Base-by-base conservation (phyloP, 306 rosid species). In the Vigna hirtella region DNA sequence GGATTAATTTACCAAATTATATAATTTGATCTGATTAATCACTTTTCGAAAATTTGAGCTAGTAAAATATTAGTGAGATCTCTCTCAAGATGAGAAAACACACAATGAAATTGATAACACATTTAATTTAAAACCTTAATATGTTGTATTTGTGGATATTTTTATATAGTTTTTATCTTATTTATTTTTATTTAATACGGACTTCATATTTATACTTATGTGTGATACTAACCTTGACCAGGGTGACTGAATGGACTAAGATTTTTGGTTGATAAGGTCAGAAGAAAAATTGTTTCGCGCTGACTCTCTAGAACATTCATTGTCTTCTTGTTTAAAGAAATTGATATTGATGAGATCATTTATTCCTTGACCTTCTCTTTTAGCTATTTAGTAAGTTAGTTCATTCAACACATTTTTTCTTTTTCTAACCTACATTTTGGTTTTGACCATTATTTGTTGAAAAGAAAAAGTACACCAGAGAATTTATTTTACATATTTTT, bases 401-500 rank as follows among this genome's bases (percentile, higher is more conserved):
- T 64, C 52, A 18, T 63, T 64, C 64, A 64, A 49, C 7, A 65
- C 65, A 50, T 36, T 7, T 7, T 36, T 76, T 76, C 56, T 36
- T 17, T 65, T 76, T 51, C 28, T 24, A 20, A 63, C 28, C 11
- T 14, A 63, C 51, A 34, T 17, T 14, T 56, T 43, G 16, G 36
- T 22, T 73, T 24, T 28, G 30, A 58, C 45, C 68, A 15, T n/a
- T 57, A 36, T 36, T 36, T 36, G 9, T 22, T 13, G 42, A 9
- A 63, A 24, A 73, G 2, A 13, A 16, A 17, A 17, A 45, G 11
- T 34, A 15, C 48, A 30, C 36, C 11, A 63, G 26, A 34, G 7
- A 30, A 13, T 32, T 63, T 36, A 8, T 15, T 34, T 36, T 32
- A 13, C 20, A 32, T 7, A 47, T 1, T 17, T 65, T 16, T 65